Conservation (phyloP, 345 rosid genomes). For the Eucalyptus tenuipes region DNA sequence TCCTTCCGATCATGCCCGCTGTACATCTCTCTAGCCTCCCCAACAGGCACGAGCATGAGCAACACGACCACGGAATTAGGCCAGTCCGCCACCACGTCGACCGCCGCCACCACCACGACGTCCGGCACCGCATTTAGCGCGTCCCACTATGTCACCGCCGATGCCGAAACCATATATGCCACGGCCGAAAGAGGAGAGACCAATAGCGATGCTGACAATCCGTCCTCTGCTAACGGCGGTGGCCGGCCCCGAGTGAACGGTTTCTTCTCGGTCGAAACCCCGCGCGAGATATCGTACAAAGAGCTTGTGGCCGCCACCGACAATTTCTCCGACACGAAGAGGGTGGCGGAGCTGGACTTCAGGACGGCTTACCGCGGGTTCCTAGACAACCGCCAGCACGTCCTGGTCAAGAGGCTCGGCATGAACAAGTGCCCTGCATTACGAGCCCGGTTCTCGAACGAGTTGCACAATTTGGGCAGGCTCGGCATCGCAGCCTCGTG, state of each 20-base stretch:
- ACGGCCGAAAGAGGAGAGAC: slow-evolving; percentile 46
- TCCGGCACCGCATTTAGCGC: slow-evolving; percentile 13
- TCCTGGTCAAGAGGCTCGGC: slow-evolving; percentile 88
- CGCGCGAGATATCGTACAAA: slow-evolving; percentile 76
- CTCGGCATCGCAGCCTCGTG: slow-evolving; percentile 84
- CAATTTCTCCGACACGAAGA: slow-evolving; percentile 52
- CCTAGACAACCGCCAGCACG: slow-evolving; percentile 41
- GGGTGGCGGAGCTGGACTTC: slow-evolving; percentile 94
- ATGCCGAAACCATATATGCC: slow-evolving; percentile 57
- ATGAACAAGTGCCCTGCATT: slow-evolving; percentile 90
- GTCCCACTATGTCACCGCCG: slow-evolving; percentile 49
- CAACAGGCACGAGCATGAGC: slow-evolving; percentile 33
- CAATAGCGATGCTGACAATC: background rate
- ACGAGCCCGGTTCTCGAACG: slow-evolving; percentile 50
- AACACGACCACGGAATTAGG: slow-evolving; percentile 12
- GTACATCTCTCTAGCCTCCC: slow-evolving; percentile 69
- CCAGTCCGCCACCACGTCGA: slow-evolving; percentile 6
- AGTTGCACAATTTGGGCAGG: slow-evolving; percentile 68
- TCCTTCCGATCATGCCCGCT: slow-evolving; percentile 61
- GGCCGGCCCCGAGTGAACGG: slow-evolving; percentile 1
- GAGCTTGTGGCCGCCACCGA: slow-evolving; percentile 69
- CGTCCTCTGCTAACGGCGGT: slow-evolving; percentile 13
- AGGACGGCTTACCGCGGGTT: slow-evolving; percentile 88
- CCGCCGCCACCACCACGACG: slow-evolving; percentile 10
- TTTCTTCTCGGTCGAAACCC: slow-evolving; percentile 65